phyloP scores from a whole-genome alignment of 1,284 basidiomycete species.

The Xerocomus nothofagi region DNA sequence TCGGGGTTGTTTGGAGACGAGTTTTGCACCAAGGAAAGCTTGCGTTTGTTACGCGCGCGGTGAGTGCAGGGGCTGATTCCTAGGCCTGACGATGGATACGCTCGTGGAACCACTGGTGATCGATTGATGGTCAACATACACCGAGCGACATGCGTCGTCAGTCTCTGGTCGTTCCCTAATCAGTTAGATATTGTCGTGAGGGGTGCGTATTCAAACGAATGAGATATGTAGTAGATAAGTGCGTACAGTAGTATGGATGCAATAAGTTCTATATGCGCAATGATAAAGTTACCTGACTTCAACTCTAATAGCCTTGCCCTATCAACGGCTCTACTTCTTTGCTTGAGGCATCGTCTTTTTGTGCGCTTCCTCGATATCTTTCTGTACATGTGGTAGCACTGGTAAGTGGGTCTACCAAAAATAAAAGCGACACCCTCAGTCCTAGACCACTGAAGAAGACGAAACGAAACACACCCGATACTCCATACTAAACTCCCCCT shows the following conservation, averaged over 20 bases:
- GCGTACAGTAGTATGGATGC: constrained; percentile 16
- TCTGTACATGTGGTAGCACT: constrained; percentile 88
- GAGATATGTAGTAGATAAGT: constrained; percentile 6
- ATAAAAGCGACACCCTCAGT: not conserved
- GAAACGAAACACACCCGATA: constrained; percentile 65
- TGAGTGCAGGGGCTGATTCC: not conserved
- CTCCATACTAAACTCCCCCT: constrained; percentile 96
- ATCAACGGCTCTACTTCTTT: constrained; percentile 51
- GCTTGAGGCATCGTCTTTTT: constrained; percentile 48
- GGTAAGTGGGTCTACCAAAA: constrained; percentile 69
- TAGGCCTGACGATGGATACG: not conserved
- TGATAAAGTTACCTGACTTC: not conserved
- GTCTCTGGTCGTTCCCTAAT: not conserved
- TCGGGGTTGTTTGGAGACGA: too few species aligned
- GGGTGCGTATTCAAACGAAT: constrained; percentile 10
- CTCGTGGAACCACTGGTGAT: not conserved
- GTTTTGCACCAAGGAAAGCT: too few species aligned
- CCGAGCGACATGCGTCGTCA: not conserved
- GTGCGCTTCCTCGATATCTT: constrained; percentile 67
- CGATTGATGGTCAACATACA: not conserved
- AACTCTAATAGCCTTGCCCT: not conserved
- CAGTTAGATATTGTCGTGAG: constrained; percentile 1
- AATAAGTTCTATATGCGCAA: constrained; percentile 12
- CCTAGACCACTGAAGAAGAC: not conserved
- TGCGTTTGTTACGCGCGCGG: not conserved